Evolutionary conservation across 768 basidiomycete genomes (phyloP).

Genomic region (Agrocybe chaxingu): DNA sequence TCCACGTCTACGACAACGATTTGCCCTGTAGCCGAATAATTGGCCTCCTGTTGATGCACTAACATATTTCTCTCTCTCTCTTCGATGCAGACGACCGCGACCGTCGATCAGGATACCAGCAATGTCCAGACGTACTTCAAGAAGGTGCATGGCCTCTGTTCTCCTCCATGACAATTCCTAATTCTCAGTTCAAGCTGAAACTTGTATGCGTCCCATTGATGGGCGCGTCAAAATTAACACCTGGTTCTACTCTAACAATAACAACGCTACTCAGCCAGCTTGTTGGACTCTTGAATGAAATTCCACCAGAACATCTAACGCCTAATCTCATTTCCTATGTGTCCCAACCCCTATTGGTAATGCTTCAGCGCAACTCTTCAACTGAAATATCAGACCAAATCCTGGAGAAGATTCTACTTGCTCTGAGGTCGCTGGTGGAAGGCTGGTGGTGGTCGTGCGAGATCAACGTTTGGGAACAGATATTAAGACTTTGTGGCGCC

Average conservation of each 20-base stretch:
- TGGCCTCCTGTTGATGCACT: too few species aligned
- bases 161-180: neutral
- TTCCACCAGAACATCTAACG: constrained; percentile 41
- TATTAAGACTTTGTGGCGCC: constrained; percentile 73
- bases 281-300: constrained; percentile 39
- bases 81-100: neutral
- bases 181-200: constrained; percentile 46
- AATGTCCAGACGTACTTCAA: constrained; percentile 18
- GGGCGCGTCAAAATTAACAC: constrained; percentile 60
- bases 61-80: neutral
- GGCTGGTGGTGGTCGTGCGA: constrained; percentile 89
- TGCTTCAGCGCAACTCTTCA: constrained; percentile 74
- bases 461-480: constrained; percentile 73
- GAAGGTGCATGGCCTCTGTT: constrained; percentile 11
- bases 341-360: constrained; percentile 83
- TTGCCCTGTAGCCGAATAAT: too few species aligned
- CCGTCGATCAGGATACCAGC: constrained; percentile 2
- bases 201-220: constrained; percentile 79
- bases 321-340: constrained; percentile 73
- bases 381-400: constrained; percentile 73
- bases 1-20: too few species aligned
- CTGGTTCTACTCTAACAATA: constrained; percentile 44
- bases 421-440: constrained; percentile 56
- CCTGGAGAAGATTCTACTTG: constrained; percentile 67
- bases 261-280: constrained; percentile 55